Percentiles rank a stretch among this genome's conserved stretches.
Evolutionary conservation across 768 basidiomycete species (phyloP).

Genomic region (Thelephora ganbajun): DNA sequence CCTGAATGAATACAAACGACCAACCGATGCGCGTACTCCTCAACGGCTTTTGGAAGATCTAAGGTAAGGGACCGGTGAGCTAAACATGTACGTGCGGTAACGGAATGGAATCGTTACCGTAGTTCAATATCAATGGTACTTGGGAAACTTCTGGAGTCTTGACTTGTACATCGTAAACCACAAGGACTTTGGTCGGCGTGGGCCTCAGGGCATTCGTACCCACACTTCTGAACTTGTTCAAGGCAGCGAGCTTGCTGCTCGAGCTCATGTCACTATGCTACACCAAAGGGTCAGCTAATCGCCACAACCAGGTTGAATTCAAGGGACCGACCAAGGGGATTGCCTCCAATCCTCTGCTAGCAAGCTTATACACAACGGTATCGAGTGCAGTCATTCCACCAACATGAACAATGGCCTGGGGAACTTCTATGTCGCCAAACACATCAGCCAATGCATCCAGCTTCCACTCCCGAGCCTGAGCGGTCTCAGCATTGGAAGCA

Average conservation of each 20-base stretch:
- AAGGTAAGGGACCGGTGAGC: background rate
- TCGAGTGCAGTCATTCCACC: constrained; percentile 81
- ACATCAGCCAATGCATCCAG: constrained; percentile 83
- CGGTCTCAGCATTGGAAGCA: constrained; percentile 66
- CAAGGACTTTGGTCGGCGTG: constrained; percentile 58
- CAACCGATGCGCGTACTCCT: constrained; percentile 93
- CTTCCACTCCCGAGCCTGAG: constrained; percentile 89
- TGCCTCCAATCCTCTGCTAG: constrained; percentile 74
- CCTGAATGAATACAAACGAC: constrained; percentile 9
- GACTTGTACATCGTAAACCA: constrained; percentile 89
- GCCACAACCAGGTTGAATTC: constrained; percentile 1
- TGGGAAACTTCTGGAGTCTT: constrained; percentile 84
- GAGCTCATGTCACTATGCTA: constrained; percentile 92
- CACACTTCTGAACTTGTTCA: constrained; percentile 71
- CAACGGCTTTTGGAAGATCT: constrained; percentile 91
- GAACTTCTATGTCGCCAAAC: constrained; percentile 74
- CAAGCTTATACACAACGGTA: constrained; percentile 81
- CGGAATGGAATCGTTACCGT: constrained; percentile 34
- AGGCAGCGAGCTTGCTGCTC: constrained; percentile 61
- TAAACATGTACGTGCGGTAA: background rate
- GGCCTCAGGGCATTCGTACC: constrained; percentile 49
- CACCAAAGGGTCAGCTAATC: background rate
- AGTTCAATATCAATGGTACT: constrained; percentile 90
- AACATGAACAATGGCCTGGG: constrained; percentile 77
- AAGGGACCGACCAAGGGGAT: constrained; percentile 59